These are phyloP conservation scores for Piper betle DNA, from an alignment of 164 flowering plant genomes.

Conservation along the genomic window DNA sequence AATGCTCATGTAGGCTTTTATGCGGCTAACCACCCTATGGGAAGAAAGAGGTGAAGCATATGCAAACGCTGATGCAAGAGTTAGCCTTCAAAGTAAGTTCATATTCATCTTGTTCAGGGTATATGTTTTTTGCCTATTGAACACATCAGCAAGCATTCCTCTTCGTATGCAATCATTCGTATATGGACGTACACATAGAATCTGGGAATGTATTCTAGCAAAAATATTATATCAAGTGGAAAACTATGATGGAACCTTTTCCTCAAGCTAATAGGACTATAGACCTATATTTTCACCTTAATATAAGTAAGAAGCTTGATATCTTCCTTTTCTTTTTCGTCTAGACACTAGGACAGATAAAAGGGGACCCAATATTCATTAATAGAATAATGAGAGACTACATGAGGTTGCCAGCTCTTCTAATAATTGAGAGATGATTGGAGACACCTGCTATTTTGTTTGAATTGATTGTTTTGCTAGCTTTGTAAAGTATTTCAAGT, in stretches of 20 bases:
- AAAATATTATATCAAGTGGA: too few species aligned
- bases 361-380: background rate
- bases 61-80: slow-evolving; percentile 60
- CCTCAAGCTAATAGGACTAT: background rate
- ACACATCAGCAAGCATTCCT: background rate
- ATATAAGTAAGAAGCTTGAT: background rate
- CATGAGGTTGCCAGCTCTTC: background rate
- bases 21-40: slow-evolving; percentile 41
- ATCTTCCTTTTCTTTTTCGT: background rate
- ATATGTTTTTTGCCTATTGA: background rate
- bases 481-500: background rate
- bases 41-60: slow-evolving; percentile 67
- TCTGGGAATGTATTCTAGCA: too few species aligned
- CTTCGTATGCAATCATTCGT: background rate
- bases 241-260: too few species aligned
- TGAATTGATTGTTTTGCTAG: background rate
- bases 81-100: slow-evolving; percentile 61
- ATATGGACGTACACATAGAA: background rate
- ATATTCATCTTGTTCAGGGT: background rate
- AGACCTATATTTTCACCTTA: background rate
- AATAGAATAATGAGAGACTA: too few species aligned
- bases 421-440: background rate
- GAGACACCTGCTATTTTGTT: background rate
- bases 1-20: slow-evolving; percentile 34
- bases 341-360: background rate